Evolutionary conservation across 495 filamentous ascomycete species (phyloP).

Genomic region (Penicillium simplicissimum): DNA sequence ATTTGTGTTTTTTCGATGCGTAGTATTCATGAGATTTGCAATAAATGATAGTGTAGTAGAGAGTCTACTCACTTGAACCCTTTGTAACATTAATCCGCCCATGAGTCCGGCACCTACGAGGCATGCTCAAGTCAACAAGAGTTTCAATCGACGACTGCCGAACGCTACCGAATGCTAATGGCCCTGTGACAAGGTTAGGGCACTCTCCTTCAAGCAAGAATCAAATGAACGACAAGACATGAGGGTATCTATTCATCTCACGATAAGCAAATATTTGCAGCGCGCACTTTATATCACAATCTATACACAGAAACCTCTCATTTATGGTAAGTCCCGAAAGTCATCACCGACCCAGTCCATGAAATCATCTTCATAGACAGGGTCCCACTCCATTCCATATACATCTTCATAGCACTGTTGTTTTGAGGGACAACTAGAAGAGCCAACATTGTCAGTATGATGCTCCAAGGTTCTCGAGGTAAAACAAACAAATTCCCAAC

Average conservation of each 20-base stretch:
- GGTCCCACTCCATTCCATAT: slow-evolving; percentile 27
- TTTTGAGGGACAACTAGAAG: slow-evolving; percentile 35
- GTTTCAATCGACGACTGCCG: background rate
- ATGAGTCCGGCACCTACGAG: background rate
- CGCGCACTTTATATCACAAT: background rate
- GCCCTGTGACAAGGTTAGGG: too few species aligned
- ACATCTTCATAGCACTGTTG: slow-evolving; percentile 35
- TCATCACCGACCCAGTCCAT: slow-evolving; percentile 10
- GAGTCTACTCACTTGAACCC: too few species aligned
- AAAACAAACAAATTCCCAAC: slow-evolving; percentile 10
- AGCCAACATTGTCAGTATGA: slow-evolving; percentile 10
- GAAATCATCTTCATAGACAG: background rate
- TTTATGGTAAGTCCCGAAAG: slow-evolving; percentile 9
- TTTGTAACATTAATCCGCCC: background rate
- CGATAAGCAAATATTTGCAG: background rate
- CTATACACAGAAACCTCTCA: slow-evolving; percentile 6
- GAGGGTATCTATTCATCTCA: slow-evolving; percentile 18
- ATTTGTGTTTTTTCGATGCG: background rate
- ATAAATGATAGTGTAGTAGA: background rate
- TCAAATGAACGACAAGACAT: background rate
- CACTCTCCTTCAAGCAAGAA: too few species aligned
- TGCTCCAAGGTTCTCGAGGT: background rate
- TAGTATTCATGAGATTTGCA: background rate
- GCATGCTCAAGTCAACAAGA: background rate
- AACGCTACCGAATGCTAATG: too few species aligned